These are phyloP conservation scores for California macrophylla DNA, from an alignment of 441 rosid genomes.

Conservation along the genomic window DNA sequence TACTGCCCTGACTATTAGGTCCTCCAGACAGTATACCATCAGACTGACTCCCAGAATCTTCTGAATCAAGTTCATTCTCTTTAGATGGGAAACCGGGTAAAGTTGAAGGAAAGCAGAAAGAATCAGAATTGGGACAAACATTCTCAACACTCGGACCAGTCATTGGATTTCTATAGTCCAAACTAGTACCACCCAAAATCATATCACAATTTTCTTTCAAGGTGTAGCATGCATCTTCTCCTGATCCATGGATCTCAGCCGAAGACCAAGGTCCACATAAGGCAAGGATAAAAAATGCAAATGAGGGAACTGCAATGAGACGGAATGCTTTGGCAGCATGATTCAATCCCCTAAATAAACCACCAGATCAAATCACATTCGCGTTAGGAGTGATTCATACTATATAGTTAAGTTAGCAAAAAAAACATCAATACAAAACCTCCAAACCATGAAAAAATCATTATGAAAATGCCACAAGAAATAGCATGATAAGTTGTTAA, in stretches of 20 bases:
- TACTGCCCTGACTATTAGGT: constrained; percentile 21
- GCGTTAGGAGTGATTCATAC: constrained; percentile 3
- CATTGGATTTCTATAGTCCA: constrained; percentile 26
- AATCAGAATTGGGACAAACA: constrained; percentile 42
- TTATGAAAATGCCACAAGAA: not conserved
- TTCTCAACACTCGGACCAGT: constrained; percentile 23
- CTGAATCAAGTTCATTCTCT: constrained; percentile 25
- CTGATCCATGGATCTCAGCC: constrained; percentile 37
- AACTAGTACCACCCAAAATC: constrained; percentile 23
- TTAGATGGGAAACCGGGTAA: constrained; percentile 34
- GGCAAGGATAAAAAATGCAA: constrained; percentile 38
- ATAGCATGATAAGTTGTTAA: not conserved
- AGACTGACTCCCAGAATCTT: constrained; percentile 28
- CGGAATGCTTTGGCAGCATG: constrained; percentile 30
- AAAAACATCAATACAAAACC: not conserved
- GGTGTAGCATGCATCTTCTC: constrained; percentile 36
- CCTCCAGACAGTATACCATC: constrained; percentile 28
- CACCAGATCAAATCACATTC: constrained; percentile 14
- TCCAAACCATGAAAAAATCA: not conserved
- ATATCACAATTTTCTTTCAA: constrained; percentile 28
- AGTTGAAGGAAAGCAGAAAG: constrained; percentile 66
- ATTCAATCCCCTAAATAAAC: constrained; percentile 48
- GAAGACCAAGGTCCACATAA: constrained; percentile 33
- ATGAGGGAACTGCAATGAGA: constrained; percentile 45
- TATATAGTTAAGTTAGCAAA: not conserved